Conservation (phyloP, 2,329 filamentous ascomycete genomes). For the Keithomyces neogunnii region DNA sequence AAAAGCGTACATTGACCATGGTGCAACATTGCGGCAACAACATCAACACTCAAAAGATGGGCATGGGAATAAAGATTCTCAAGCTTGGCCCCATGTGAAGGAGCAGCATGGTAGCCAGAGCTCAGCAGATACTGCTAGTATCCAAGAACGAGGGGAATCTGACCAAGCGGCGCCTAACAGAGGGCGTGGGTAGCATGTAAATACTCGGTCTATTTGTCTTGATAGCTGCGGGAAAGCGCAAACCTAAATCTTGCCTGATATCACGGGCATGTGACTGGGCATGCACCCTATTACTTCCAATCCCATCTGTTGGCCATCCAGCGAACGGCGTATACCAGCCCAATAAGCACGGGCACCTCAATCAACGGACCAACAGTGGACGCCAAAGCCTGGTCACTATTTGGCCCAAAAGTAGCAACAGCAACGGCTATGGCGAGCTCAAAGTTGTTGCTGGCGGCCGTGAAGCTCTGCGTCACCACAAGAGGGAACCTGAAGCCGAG, state of each 20-base stretch:
- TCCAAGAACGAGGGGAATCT: too few species aligned
- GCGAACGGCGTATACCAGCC: constrained; percentile 57
- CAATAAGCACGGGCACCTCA: constrained; percentile 75
- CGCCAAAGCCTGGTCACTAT: constrained; percentile 74
- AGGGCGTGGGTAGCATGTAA: not conserved
- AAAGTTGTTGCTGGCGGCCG: constrained; percentile 87
- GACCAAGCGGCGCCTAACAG: not conserved
- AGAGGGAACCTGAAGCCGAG: constrained; percentile 66
- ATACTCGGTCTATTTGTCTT: too few species aligned
- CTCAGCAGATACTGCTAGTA: too few species aligned
- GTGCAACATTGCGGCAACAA: too few species aligned
- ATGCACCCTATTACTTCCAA: not conserved
- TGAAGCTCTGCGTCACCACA: constrained; percentile 72
- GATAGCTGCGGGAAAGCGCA: too few species aligned
- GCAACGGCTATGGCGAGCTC: constrained; percentile 86
- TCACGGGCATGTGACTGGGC: too few species aligned
- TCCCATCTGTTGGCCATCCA: not conserved
- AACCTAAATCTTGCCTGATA: too few species aligned
- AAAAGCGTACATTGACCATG: too few species aligned
- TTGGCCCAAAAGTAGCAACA: constrained; percentile 68
- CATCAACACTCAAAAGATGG: too few species aligned
- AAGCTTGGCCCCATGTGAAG: too few species aligned
- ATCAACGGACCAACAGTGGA: constrained; percentile 78
- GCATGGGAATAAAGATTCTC: too few species aligned
- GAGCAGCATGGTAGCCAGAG: too few species aligned